phyloP scores from a whole-genome alignment of 2,329 filamentous ascomycete genomes.

The Ustulina deusta region DNA sequence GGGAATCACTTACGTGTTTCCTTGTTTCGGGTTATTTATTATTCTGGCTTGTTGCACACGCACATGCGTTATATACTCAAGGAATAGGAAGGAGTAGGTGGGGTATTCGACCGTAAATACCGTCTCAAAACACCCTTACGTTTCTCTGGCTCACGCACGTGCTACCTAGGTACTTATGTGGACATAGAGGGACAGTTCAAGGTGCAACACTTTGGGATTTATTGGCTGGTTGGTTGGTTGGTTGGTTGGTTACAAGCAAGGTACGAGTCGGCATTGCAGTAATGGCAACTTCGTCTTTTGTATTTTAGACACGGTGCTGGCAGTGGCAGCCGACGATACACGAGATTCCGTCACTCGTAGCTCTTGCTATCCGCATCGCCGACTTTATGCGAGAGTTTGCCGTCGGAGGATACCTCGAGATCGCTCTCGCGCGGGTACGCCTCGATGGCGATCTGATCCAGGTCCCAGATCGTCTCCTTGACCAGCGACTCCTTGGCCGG shows the following conservation, averaged over 20 bases:
- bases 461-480: constrained; percentile 54
- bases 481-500: constrained; percentile 65
- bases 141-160: not conserved
- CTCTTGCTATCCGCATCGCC: not conserved
- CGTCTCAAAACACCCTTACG: not conserved
- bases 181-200: not conserved
- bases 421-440: constrained; percentile 40
- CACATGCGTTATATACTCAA: too few relatives aligned
- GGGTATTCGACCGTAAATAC: not conserved
- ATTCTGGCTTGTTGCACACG: not conserved
- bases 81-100: not conserved
- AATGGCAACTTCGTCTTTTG: not conserved
- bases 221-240: too few relatives aligned
- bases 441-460: constrained; percentile 46
- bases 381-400: constrained; percentile 16
- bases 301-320: not conserved
- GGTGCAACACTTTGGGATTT: not conserved
- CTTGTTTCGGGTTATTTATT: not conserved
- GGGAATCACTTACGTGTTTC: not conserved
- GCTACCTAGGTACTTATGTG: not conserved
- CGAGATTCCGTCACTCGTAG: not conserved
- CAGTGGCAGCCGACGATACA: not conserved
- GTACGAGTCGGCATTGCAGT: not conserved
- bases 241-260: not conserved
- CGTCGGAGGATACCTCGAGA: constrained; percentile 25